Evolutionary conservation across 805 yeast genomes (phyloP), one percentile per base, ranked within the genome.

Genomic region (Candida ovalis): DNA sequence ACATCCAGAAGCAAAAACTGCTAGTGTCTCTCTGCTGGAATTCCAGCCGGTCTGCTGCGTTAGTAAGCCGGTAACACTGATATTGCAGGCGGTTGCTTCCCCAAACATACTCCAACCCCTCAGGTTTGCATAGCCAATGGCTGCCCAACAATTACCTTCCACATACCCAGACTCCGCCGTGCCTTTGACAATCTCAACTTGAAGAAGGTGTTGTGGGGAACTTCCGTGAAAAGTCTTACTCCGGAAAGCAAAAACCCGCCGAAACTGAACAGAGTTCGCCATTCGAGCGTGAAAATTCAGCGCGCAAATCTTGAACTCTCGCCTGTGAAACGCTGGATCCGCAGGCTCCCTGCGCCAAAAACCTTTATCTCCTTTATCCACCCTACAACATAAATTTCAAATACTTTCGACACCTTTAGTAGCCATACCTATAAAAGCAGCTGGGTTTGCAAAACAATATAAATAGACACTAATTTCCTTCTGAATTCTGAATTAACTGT

Each of bases 391-490:
- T 9, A 38, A 38, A 19, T 22, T 12, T 38, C 27, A 17, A 24
- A 39, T 19, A 15, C 10, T 23, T 39, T 25, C 19, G 30, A 13
- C 21, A 13, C 25, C n/a, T 37, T 37, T n/a, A 12, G 3, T 37
- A 15, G 21, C 30, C 42, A n/a, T 22, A 24, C 30, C 12, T 39
- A 24, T 35, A 35, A 35, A 35, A 35, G 19, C 21, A 3, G 12
- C 38, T 13, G 22, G 38, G 22, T 5, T 21, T 18, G 21, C 38
- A 35, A 7, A 35, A 4, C 17, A n/a, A 21, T 44, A 44, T 44
- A 44, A 44, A 44, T 38, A 44, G 42, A 15, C 28, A 12, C 23
- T 23, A 10, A 7, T 32, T 17, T 23, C 38, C 46, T 23, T 10
- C 28, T 18, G 10, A 13, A 9, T 4, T 24, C 12, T 6, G 18